These are phyloP conservation scores for Neofusicoccum sp. DNA, from an alignment of 2,329 filamentous ascomycete species.

Conservation along the genomic window DNA sequence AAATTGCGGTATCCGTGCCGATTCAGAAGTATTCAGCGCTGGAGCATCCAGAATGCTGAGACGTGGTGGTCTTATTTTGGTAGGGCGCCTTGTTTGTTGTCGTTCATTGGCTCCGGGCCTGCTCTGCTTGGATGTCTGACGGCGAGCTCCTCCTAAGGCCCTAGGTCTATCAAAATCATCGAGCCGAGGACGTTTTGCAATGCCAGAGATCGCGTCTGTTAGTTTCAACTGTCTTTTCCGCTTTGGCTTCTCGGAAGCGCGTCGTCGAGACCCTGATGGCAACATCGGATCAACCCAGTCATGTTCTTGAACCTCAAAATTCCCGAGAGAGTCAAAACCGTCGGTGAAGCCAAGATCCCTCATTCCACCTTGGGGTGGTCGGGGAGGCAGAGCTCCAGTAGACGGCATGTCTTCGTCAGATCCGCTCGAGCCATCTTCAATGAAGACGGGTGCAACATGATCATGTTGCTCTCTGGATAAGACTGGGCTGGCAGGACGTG, in stretches of 20 bases:
- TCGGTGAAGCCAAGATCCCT: conserved; percentile 8
- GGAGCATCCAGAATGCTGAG: conserved; percentile 54
- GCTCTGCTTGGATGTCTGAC: neutral
- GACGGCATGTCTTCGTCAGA: neutral
- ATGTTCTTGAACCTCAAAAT: conserved; percentile 43
- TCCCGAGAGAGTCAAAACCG: neutral
- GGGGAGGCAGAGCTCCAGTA: neutral
- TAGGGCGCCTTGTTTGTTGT: neutral
- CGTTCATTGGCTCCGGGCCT: neutral
- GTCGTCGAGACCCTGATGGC: conserved; percentile 27
- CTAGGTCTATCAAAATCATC: neutral
- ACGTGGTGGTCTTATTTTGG: conserved; percentile 26
- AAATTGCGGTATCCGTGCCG: conserved; percentile 48
- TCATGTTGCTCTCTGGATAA: neutral
- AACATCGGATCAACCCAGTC: conserved; percentile 46
- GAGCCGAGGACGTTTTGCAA: conserved; percentile 18
- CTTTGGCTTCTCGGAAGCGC: conserved; percentile 21
- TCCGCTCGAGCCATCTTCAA: conserved; percentile 38
- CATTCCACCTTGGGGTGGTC: neutral
- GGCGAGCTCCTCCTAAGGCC: neutral
- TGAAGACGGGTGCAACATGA: conserved; percentile 26
- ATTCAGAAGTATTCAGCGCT: neutral
- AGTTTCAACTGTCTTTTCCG: conserved; percentile 38
- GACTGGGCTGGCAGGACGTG: neutral
- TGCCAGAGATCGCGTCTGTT: conserved; percentile 31